These are phyloP conservation scores for Chaetoceros muelleri DNA, from an alignment of 108 stramenopile species.

Conservation along the genomic window DNA sequence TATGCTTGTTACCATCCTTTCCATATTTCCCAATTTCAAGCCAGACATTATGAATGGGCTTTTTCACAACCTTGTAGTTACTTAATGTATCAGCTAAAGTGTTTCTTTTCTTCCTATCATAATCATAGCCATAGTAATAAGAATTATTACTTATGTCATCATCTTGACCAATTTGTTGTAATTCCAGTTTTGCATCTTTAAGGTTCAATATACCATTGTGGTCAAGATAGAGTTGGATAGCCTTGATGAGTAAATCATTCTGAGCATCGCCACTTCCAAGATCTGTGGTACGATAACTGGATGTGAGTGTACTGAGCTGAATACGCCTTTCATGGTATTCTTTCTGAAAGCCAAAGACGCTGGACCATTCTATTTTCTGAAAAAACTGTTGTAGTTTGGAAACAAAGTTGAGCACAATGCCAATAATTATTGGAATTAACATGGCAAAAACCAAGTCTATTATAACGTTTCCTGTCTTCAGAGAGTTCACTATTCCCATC, in stretches of 20 bases:
- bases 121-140: slow-evolving; percentile 8
- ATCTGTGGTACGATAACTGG: slow-evolving; percentile 11
- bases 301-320: slow-evolving; percentile 6
- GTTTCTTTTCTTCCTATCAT: slow-evolving; percentile 9
- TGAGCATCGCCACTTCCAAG: slow-evolving; percentile 22
- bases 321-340: slow-evolving; percentile 23
- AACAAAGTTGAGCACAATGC: slow-evolving; percentile 11
- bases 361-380: neutral
- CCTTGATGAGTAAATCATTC: slow-evolving; percentile 34
- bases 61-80: slow-evolving; percentile 25
- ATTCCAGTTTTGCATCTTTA: slow-evolving; percentile 15
- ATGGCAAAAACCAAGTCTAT: slow-evolving; percentile 61
- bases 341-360: neutral
- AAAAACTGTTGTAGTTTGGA: neutral
- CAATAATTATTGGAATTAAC: slow-evolving; percentile 41
- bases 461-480: slow-evolving; percentile 43
- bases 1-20: neutral
- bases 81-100: slow-evolving; percentile 20
- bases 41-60: slow-evolving; percentile 20
- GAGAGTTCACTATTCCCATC: slow-evolving; percentile 40
- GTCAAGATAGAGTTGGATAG: slow-evolving; percentile 32
- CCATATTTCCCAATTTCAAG: slow-evolving; percentile 23
- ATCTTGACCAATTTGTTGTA: slow-evolving; percentile 18
- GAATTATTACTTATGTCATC: neutral
- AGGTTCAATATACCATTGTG: slow-evolving; percentile 17